Conservation (phyloP, 192 early-diverging fungal species). For the Mortierella claussenii region DNA sequence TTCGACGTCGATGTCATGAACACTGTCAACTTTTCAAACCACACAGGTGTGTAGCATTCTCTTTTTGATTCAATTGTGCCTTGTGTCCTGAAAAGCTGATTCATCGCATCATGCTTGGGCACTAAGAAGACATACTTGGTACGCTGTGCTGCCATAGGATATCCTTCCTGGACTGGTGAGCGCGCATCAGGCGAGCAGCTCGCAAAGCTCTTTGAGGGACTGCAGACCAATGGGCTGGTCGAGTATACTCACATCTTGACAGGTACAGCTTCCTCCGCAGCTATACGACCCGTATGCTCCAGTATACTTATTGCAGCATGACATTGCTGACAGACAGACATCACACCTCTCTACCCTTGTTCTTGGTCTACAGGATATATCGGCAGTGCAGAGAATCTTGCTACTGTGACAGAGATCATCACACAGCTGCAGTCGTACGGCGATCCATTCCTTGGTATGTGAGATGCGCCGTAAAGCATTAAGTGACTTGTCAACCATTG, state of each 20-base stretch:
- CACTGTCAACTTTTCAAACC: constrained; percentile 95
- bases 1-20: constrained; percentile 94
- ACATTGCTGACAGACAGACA: background rate
- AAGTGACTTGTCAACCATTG: no score
- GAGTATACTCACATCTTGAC: constrained; percentile 87
- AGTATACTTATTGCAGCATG: background rate
- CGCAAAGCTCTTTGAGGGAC: constrained; percentile 74
- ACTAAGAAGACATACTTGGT: no score
- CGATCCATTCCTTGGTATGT: constrained; percentile 62
- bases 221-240: constrained; percentile 77
- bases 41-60: constrained; percentile 77
- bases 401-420: constrained; percentile 65
- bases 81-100: no score
- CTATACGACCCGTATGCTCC: background rate
- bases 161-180: constrained; percentile 78
- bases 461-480: no score
- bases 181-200: constrained; percentile 72
- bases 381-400: constrained; percentile 75
- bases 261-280: constrained; percentile 57
- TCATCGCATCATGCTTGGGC: no score
- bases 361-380: constrained; percentile 72
- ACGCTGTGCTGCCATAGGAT: no score
- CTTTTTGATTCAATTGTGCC: no score
- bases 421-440: constrained; percentile 60
- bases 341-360: background rate